Evolutionary conservation across 1,284 basidiomycete genomes (phyloP).

Genomic region (Cutaneotrichosporon sp.): DNA sequence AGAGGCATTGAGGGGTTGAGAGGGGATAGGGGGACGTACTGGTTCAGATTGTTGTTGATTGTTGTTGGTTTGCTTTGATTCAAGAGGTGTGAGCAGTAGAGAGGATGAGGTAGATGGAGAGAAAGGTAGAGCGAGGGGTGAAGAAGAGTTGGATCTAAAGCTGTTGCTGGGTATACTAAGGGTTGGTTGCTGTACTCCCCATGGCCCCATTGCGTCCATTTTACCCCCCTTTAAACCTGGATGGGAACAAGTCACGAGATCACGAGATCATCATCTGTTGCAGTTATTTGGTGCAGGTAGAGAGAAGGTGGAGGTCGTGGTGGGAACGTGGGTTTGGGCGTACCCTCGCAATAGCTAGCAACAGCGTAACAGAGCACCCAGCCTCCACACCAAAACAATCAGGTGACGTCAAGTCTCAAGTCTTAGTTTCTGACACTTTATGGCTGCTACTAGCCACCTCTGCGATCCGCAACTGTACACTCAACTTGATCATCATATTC

Average conservation of each 20-base stretch:
- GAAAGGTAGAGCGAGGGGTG: neutral
- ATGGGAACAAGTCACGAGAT: neutral
- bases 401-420: too few species aligned
- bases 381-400: too few species aligned
- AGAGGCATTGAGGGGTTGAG: too few species aligned
- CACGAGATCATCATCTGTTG: neutral
- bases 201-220: neutral
- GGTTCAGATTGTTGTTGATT: neutral
- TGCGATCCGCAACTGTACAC: neutral
- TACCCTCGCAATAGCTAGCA: too few species aligned
- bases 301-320: too few species aligned
- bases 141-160: neutral
- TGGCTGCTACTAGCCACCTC: neutral
- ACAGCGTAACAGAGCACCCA: too few species aligned
- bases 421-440: too few species aligned
- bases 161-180: neutral
- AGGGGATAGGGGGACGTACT: neutral
- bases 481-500: too few species aligned
- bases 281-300: too few species aligned
- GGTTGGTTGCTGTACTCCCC: neutral
- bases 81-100: neutral
- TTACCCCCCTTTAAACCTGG: neutral
- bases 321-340: too few species aligned
- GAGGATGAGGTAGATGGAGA: neutral
- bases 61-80: neutral